Evolutionary conservation across 2,329 filamentous ascomycete genomes (phyloP), one percentile per base, ranked within the genome.

Genomic region (Harringtonia aguacate): DNA sequence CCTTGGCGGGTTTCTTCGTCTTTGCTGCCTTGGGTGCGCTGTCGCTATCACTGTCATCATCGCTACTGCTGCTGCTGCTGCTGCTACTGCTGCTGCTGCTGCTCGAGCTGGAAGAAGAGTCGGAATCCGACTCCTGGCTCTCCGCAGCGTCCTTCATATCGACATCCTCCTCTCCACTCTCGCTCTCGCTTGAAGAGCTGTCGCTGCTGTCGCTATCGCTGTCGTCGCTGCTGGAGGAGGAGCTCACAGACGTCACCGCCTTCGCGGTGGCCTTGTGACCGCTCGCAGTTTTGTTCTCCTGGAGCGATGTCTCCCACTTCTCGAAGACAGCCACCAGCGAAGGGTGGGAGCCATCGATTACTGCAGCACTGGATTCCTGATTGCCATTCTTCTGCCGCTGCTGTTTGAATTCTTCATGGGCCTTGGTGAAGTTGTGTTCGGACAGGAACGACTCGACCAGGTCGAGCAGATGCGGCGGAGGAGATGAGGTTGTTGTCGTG

Each of bases 371-470:
- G 2, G 33, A 39, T 47, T 41, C 36, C 24, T 39, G 41, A 67
- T 67, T 73, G 41, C 68, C 70, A 50, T 72, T 71, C 61, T 65
- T 69, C 57, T 63, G 71, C 43, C 75, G 68, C 56, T 86, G 78
- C 57, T 79, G 76, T 53, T 69, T 67, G 55, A 87, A 81, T 6
- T 76, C 73, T 47, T 70, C 65, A 55, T 73, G 74, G 37, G 83
- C 75, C 46, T 69, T 68, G 39, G 69, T 61, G 54, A 85, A 83
- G n/a, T 77, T 73, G 58, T 83, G 72, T 37, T 81, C 72, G 35
- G 71, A 70, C 40, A 88, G 69, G 60, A 87, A 88, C 20, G 65
- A 62, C 49, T 77, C 77, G 54, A 88, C 72, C 15, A 86, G 66
- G 48, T 79, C 74, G 56, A 88, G 66, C 30, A 88, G 66, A 59